These are phyloP conservation scores for Clavispora fructus DNA, from an alignment of 805 yeast species.

Conservation along the genomic window DNA sequence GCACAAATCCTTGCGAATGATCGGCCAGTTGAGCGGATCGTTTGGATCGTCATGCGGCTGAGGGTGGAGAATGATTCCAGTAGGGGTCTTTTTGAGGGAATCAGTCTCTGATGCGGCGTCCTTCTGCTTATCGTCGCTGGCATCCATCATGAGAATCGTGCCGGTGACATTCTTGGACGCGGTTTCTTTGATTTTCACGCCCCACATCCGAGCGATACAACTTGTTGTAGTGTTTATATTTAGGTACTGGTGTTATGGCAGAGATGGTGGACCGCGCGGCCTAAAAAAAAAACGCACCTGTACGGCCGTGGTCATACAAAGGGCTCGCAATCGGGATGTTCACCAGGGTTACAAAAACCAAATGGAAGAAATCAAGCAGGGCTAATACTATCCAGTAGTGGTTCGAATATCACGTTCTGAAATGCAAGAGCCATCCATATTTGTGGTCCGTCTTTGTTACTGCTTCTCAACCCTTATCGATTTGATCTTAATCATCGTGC, in stretches of 20 bases:
- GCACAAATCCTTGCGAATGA: constrained; percentile 53
- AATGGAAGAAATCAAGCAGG: too few species aligned
- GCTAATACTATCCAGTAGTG: too few species aligned
- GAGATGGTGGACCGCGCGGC: background rate
- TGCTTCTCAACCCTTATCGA: too few species aligned
- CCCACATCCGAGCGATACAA: background rate
- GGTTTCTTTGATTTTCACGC: constrained; percentile 19
- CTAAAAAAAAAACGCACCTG: too few species aligned
- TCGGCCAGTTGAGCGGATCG: constrained; percentile 65
- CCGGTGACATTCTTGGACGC: constrained; percentile 40
- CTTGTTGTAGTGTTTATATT: background rate
- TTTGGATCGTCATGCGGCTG: constrained; percentile 61
- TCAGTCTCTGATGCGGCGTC: background rate
- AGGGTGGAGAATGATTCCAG: constrained; percentile 51
- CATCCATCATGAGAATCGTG: constrained; percentile 39
- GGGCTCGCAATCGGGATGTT: background rate
- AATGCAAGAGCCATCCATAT: too few species aligned
- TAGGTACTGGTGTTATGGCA: background rate
- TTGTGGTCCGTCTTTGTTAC: too few species aligned
- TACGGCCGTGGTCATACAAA: background rate
- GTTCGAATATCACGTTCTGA: too few species aligned
- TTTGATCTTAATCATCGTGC: too few species aligned
- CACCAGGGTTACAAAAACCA: too few species aligned
- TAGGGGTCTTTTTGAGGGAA: constrained; percentile 39
- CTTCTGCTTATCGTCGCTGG: constrained; percentile 13